A percentile compares a stretch with the other conserved stretches of the same genome.
These are phyloP conservation scores for Hortaea sp. DNA, from an alignment of 2,329 filamentous ascomycete genomes.

Conservation along the genomic window DNA sequence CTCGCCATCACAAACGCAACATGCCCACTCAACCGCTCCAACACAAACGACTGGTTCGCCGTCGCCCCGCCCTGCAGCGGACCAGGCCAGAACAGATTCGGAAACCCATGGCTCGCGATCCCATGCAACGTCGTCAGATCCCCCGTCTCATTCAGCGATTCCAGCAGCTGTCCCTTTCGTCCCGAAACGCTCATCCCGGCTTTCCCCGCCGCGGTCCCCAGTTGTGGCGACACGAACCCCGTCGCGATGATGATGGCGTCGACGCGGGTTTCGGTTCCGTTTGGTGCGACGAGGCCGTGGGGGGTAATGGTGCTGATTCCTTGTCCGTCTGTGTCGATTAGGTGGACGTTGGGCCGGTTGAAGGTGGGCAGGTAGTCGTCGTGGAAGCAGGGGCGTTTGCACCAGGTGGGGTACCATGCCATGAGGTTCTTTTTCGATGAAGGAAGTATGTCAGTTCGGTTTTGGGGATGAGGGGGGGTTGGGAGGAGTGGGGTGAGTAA, in stretches of 20 bases:
- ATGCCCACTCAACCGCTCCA: slow-evolving; percentile 32
- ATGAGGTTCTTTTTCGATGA: slow-evolving; percentile 30
- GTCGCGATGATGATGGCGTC: slow-evolving; percentile 40
- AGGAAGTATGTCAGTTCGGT: too few species aligned
- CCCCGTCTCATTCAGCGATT: slow-evolving; percentile 28
- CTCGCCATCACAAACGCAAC: slow-evolving; percentile 34
- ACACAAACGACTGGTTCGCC: slow-evolving; percentile 29
- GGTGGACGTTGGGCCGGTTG: slow-evolving; percentile 48
- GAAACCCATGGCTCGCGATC: slow-evolving; percentile 38
- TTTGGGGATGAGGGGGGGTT: too few species aligned
- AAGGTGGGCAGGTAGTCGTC: slow-evolving; percentile 48
- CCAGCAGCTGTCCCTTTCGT: slow-evolving; percentile 34
- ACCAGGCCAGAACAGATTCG: slow-evolving; percentile 45
- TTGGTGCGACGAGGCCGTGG: slow-evolving; percentile 36
- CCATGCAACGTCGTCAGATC: slow-evolving; percentile 46
- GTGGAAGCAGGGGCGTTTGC: slow-evolving; percentile 54
- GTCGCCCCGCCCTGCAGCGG: slow-evolving; percentile 32
- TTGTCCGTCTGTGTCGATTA: slow-evolving; percentile 50
- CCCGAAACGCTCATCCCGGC: slow-evolving; percentile 26
- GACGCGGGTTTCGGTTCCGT: slow-evolving; percentile 38
- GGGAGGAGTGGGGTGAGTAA: too few species aligned
- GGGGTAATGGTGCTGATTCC: slow-evolving; percentile 40
- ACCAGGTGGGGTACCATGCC: slow-evolving; percentile 52
- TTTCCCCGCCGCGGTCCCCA: slow-evolving; percentile 21
- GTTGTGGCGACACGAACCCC: slow-evolving; percentile 22